Percentiles rank a stretch among this genome's conserved stretches.
phyloP scores from a whole-genome alignment of 768 basidiomycete genomes.

The Boletus barrowsii region DNA sequence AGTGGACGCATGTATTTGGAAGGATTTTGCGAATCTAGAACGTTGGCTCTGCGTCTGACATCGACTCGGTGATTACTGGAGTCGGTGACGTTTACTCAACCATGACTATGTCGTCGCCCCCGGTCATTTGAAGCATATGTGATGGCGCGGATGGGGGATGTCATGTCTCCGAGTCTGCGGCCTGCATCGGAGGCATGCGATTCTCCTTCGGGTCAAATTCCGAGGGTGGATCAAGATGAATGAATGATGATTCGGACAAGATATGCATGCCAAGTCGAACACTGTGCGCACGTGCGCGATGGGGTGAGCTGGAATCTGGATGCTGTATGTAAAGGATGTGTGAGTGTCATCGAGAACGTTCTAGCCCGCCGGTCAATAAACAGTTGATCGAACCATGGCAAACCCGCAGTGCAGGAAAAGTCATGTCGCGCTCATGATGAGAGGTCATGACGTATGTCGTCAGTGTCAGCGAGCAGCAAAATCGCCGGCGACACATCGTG shows the following conservation, averaged over 20 bases:
- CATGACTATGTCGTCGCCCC: too few relatives aligned
- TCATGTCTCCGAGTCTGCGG: background rate
- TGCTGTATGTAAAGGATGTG: background rate
- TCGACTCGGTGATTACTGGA: conserved; percentile 3
- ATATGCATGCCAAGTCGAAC: background rate
- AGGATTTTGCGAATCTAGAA: background rate
- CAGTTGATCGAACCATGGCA: too few relatives aligned
- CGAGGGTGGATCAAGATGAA: too few relatives aligned
- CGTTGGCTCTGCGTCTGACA: background rate
- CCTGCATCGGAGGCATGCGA: background rate
- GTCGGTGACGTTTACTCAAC: background rate
- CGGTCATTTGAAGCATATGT: too few relatives aligned
- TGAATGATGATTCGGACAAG: too few relatives aligned
- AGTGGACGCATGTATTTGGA: too few relatives aligned
- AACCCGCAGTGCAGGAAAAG: background rate
- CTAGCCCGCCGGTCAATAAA: background rate
- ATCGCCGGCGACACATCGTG: background rate
- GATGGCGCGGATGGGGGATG: too few relatives aligned
- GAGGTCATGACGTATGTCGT: background rate
- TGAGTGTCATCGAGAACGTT: conserved; percentile 1
- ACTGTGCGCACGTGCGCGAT: background rate
- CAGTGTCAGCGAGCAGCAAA: background rate
- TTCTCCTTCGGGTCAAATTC: background rate
- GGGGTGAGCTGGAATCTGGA: background rate
- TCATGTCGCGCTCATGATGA: background rate